Evolutionary conservation across 768 basidiomycete species (phyloP).

Genomic region (Lactifluus hygrophoroides): DNA sequence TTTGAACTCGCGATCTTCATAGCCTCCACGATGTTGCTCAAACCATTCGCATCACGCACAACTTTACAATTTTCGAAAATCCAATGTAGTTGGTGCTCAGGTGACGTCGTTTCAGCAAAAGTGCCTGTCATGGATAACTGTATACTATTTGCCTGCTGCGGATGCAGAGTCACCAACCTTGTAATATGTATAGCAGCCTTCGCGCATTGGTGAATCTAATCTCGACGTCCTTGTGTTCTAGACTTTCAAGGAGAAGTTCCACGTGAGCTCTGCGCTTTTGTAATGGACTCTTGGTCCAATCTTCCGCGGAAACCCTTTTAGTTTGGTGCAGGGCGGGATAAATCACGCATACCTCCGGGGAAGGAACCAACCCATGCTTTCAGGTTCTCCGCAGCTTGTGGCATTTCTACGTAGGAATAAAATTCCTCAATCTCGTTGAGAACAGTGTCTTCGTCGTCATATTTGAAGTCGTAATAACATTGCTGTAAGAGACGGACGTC

Average conservation of each 20-base stretch:
- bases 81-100: slow-evolving; percentile 93
- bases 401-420: slow-evolving; percentile 94
- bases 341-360: slow-evolving; percentile 49
- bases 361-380: slow-evolving; percentile 85
- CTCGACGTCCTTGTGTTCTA: slow-evolving; percentile 81
- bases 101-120: slow-evolving; percentile 83
- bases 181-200: slow-evolving; percentile 80
- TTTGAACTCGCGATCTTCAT: slow-evolving; percentile 85
- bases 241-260: slow-evolving; percentile 71
- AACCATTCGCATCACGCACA: slow-evolving; percentile 74
- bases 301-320: slow-evolving; percentile 32
- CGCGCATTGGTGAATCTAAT: slow-evolving; percentile 82
- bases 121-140: slow-evolving; percentile 45
- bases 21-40: slow-evolving; percentile 75
- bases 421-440: slow-evolving; percentile 97
- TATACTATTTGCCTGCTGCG: slow-evolving; percentile 4
- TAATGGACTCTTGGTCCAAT: slow-evolving; percentile 69
- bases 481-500: slow-evolving; percentile 40
- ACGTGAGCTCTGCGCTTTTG: slow-evolving; percentile 63
- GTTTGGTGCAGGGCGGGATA: slow-evolving; percentile 5
- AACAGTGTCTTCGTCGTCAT: slow-evolving; percentile 93
- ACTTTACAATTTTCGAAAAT: slow-evolving; percentile 90
- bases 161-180: slow-evolving; percentile 46
- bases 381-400: slow-evolving; percentile 79
- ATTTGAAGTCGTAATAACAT: slow-evolving; percentile 84